phyloP scores from a whole-genome alignment of 495 filamentous ascomycete species.

The Penicillium cataractarum region DNA sequence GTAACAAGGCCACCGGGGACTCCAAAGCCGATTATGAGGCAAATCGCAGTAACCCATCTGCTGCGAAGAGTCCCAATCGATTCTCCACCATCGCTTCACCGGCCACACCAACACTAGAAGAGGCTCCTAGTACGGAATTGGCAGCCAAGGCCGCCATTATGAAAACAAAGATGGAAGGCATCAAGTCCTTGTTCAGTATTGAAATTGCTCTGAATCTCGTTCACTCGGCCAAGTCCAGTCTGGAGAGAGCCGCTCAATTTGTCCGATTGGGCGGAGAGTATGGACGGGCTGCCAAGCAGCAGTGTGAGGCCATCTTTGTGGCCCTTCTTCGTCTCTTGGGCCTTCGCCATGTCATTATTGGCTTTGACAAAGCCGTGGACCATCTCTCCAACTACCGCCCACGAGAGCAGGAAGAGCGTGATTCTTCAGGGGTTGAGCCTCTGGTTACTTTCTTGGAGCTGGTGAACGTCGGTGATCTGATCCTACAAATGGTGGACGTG shows the following conservation, averaged over 20 bases:
- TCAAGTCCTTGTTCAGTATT: slow-evolving; percentile 91
- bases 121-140: slow-evolving; percentile 84
- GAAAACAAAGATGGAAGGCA: slow-evolving; percentile 90
- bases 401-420: slow-evolving; percentile 76
- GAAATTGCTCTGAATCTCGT: slow-evolving; percentile 90
- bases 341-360: slow-evolving; percentile 81
- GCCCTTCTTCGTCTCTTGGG: slow-evolving; percentile 81
- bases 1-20: slow-evolving; percentile 47
- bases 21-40: slow-evolving; percentile 39
- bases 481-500: slow-evolving; percentile 98
- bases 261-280: slow-evolving; percentile 75
- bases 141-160: slow-evolving; percentile 96
- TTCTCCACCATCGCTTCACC: slow-evolving; percentile 54
- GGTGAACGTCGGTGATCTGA: slow-evolving; percentile 97
- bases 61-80: slow-evolving; percentile 54
- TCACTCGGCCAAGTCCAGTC: slow-evolving; percentile 84
- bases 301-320: slow-evolving; percentile 91
- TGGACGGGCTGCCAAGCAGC: slow-evolving; percentile 81
- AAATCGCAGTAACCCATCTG: slow-evolving; percentile 33
- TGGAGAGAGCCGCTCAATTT: slow-evolving; percentile 85
- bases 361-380: slow-evolving; percentile 88
- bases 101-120: slow-evolving; percentile 52
- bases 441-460: slow-evolving; percentile 96
- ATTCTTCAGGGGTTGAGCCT: slow-evolving; percentile 75
- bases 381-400: slow-evolving; percentile 93